Evolutionary conservation across 2,329 filamentous ascomycete species (phyloP), one percentile per base, ranked within the genome.

Genomic region (Colletotrichum caudatum): DNA sequence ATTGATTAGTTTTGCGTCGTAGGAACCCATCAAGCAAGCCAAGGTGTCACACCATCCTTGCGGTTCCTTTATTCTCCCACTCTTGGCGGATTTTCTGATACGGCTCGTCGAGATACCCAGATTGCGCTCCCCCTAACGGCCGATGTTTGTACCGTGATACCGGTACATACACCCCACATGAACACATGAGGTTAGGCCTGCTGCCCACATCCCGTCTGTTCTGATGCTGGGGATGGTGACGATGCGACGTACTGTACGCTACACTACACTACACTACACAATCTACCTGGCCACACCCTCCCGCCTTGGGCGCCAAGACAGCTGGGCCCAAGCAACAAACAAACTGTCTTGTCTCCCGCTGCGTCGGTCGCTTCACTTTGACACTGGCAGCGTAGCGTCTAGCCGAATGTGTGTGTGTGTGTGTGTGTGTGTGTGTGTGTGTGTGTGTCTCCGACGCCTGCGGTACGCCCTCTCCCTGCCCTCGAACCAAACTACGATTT

Each of bases 341-440:
- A 29, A 35, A n/a, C 58, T 8, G 41, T 16, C 18, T n/a, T 14
- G 20, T 48, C 20, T 48, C 26, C 26, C 41, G 26, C 41, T 9
- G 26, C 58, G 18, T 61, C 58, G 58, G 58, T 48, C 39, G 41
- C 29, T 61, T 61, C 44, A 37, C 29, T 37, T 23, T 61, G 59
- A 37, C 44, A 48, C 58, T 35, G 29, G 58, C 29, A 48, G 41
- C 35, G 29, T 29, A 29, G 29, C 58, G 58, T 44, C 58, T 16
- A 35, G 39, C 58, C 29, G 58, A 2, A 16, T 8, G n/a, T 29
- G 26, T 8, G n/a, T 23, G 26, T 8, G n/a, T 29, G 26, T 8
- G n/a, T 23, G 26, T 8, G n/a, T 29, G 26, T 8, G n/a, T 23
- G 26, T 8, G n/a, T 29, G 26, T 8, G n/a, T 23, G n/a, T n/a